Evolutionary conservation across 2,329 filamentous ascomycete species (phyloP).

Genomic region (Diaporthe nobilis): DNA sequence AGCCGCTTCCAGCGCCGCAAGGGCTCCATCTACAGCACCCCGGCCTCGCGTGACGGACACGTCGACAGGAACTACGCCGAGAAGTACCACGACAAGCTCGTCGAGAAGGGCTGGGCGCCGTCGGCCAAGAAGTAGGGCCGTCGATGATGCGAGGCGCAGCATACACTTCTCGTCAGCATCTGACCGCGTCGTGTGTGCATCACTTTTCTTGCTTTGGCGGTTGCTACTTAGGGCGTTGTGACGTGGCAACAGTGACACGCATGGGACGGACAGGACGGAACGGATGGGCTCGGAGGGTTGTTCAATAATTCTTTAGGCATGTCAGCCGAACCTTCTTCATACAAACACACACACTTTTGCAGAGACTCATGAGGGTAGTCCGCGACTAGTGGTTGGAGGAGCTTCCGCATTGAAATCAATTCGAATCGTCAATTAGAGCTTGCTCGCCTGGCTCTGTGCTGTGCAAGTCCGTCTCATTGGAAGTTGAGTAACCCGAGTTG

Average conservation of each 20-base stretch:
- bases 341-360: neutral
- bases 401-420: conserved; percentile 20
- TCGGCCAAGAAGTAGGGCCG: conserved; percentile 24
- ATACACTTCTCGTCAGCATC: neutral
- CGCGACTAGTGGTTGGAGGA: neutral
- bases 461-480: conserved; percentile 6
- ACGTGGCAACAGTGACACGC: neutral
- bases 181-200: conserved; percentile 7
- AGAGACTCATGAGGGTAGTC: neutral
- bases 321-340: conserved; percentile 14
- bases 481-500: neutral
- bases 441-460: conserved; percentile 3
- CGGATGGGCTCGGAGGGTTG: neutral
- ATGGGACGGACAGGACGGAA: neutral
- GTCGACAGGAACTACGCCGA: conserved; percentile 71
- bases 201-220: neutral
- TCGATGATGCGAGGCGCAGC: conserved; percentile 21
- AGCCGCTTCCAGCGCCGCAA: conserved; percentile 79
- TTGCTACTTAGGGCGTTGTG: neutral
- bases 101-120: conserved; percentile 61
- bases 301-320: conserved; percentile 6
- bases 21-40: conserved; percentile 78
- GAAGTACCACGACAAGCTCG: conserved; percentile 73
- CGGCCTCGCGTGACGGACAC: conserved; percentile 74
- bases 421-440: conserved; percentile 9